These are phyloP conservation scores for Fusarium denticulatum DNA, from an alignment of 2,329 filamentous ascomycete genomes.

Conservation along the genomic window DNA sequence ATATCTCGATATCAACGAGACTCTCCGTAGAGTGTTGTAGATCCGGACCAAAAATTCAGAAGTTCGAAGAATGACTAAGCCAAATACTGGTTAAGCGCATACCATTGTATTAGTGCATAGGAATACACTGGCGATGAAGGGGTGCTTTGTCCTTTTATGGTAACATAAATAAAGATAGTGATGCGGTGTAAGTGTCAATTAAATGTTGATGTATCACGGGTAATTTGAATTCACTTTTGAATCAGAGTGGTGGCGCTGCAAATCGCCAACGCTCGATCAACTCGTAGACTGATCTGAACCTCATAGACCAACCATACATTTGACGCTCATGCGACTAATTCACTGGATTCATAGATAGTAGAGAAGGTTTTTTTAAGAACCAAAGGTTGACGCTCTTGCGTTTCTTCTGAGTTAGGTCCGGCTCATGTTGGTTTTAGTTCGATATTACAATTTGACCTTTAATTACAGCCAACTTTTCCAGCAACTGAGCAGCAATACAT, in stretches of 20 bases:
- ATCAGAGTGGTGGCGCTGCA: neutral
- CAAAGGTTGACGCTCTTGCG: neutral
- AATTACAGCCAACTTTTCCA: slow-evolving; percentile 1
- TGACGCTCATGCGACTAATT: neutral
- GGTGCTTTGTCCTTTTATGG: neutral
- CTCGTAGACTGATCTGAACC: neutral
- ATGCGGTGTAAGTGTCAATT: neutral
- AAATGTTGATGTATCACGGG: neutral
- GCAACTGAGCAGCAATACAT: neutral
- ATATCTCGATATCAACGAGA: slow-evolving; percentile 20
- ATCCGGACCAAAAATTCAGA: slow-evolving; percentile 38
- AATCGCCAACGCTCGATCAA: neutral
- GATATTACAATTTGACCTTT: slow-evolving; percentile 20
- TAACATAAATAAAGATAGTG: neutral
- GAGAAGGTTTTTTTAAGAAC: neutral
- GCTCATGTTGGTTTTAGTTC: neutral
- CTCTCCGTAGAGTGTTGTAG: slow-evolving; percentile 13
- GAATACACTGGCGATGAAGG: neutral
- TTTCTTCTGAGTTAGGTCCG: neutral
- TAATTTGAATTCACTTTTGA: neutral
- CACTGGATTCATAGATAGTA: neutral
- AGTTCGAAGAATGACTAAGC: slow-evolving; percentile 38
- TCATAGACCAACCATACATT: neutral
- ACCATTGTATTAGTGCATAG: slow-evolving; percentile 18
- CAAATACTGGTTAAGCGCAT: slow-evolving; percentile 1